Evolutionary conservation across 306 rosid genomes (phyloP).

Genomic region (Acacia crassicarpa): DNA sequence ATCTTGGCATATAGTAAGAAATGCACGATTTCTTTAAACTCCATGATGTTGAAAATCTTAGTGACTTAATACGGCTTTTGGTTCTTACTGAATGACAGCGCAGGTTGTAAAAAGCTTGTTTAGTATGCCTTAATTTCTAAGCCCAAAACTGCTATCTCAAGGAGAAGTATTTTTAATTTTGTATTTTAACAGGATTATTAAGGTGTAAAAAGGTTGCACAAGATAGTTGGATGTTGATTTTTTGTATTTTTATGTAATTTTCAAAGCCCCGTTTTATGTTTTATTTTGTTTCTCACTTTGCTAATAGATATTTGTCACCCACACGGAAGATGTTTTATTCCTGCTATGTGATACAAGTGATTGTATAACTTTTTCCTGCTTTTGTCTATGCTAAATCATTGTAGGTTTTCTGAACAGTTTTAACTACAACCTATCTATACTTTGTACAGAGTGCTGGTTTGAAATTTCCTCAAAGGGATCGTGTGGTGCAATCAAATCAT

Average conservation of each 20-base stretch:
- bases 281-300: not conserved
- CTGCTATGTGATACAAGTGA: constrained; percentile 19
- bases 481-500: constrained; percentile 48
- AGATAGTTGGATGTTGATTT: not conserved
- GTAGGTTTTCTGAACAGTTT: constrained; percentile 15
- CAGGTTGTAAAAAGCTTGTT: not conserved
- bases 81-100: not conserved
- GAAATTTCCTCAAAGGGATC: constrained; percentile 74
- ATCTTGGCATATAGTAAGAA: constrained; percentile 15
- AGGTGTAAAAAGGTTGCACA: not conserved
- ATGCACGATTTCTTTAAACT: not conserved
- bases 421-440: constrained; percentile 18
- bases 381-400: not conserved
- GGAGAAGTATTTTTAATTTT: not conserved
- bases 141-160: not conserved
- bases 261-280: not conserved
- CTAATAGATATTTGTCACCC: not conserved
- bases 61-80: not conserved
- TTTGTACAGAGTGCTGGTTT: constrained; percentile 82
- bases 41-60: not conserved
- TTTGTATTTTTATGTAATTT: not conserved
- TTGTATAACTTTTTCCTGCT: not conserved
- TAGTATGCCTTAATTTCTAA: not conserved
- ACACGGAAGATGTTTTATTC: not conserved
- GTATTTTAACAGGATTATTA: not conserved